phyloP scores from a whole-genome alignment of 31 red algal species.

The Bonnemaisonia californica region DNA sequence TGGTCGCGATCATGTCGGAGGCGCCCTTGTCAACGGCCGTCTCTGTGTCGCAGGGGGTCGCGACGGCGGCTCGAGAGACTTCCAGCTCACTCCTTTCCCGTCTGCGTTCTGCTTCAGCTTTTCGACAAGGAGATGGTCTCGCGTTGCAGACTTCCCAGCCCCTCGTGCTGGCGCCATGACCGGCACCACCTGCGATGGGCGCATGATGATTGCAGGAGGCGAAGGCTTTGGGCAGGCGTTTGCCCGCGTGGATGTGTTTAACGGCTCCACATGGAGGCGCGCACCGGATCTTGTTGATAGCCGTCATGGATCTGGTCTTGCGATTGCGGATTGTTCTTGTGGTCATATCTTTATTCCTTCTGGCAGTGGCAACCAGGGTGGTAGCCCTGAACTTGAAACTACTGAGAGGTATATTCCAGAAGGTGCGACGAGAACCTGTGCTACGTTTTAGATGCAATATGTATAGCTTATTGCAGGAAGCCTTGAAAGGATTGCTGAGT shows the following conservation, averaged over 20 bases:
- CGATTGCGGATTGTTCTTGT: constrained; percentile 7
- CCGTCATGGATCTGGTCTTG: constrained; percentile 12
- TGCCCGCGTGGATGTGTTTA: constrained; percentile 22
- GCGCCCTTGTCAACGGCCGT: constrained; percentile 13
- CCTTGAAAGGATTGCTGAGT: no score
- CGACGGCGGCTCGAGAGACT: neutral
- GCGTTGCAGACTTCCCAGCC: neutral
- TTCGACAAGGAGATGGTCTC: neutral
- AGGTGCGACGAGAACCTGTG: neutral
- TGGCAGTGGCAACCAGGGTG: constrained; percentile 58
- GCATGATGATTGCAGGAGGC: constrained; percentile 29
- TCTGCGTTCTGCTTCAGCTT: constrained; percentile 17
- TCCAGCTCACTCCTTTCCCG: neutral
- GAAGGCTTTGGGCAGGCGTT: constrained; percentile 14
- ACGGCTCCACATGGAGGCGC: constrained; percentile 9
- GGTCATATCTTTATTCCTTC: constrained; percentile 39
- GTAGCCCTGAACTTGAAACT: constrained; percentile 43
- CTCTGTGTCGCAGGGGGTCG: constrained; percentile 44
- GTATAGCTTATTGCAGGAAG: no score
- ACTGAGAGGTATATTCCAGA: constrained; percentile 47
- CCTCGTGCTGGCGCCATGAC: neutral
- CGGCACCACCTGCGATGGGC: constrained; percentile 16
- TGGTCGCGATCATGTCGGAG: constrained; percentile 24
- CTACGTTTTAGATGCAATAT: no score
- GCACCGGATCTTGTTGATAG: neutral